Base-by-base conservation (phyloP, 176 grass and related monocot species). In the Zizania latifolia region DNA sequence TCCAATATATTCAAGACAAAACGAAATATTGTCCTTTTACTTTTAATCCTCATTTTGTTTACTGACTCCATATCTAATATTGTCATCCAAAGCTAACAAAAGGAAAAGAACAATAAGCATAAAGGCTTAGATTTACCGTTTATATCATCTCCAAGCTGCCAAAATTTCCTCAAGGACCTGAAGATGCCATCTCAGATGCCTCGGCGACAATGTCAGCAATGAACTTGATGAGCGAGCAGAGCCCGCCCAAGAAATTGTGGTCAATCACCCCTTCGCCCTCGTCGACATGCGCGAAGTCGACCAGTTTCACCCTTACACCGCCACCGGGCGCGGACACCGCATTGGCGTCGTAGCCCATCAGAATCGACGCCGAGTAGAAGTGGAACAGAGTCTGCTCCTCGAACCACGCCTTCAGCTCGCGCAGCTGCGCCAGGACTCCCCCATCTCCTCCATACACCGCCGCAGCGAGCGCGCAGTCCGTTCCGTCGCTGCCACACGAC, bases 331-430 rank as follows among this genome's bases (percentile, higher is more conserved):
- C 55, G 4, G 65, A 17, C 2, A 55, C 68, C 6, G 68, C 73
- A 60, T 70, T 84, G 78, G 73, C 86, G 64, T 92, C 95, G n/a
- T 94, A 98, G 23, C 78, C 32, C 12, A 98, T 27, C 51, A 98
- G 65, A 33, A 94, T 28, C 0, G 95, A 98, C n/a, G 78, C 80
- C 36, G 91, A 94, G 76, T 94, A 94, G 79, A 98, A 98, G 61
- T 90, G 91, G 91, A 90, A 98, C 27, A 98, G 10, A 11, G 91
- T 92, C 68, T 98, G 89, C 79, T 82, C 84, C 67, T 94, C 91
- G 65, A 98, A 98, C 95, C 95, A 98, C 41, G 74, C 77, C 84
- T 94, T 98, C 3, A 98, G 82, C 75, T 98, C 86, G 14, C 60
- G 44, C 78, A 98, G 76, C 84, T 94, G 91, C 23, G 89, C 85